These are phyloP conservation scores for Leptographium procerum DNA, from an alignment of 2,329 filamentous ascomycete species.

Conservation along the genomic window DNA sequence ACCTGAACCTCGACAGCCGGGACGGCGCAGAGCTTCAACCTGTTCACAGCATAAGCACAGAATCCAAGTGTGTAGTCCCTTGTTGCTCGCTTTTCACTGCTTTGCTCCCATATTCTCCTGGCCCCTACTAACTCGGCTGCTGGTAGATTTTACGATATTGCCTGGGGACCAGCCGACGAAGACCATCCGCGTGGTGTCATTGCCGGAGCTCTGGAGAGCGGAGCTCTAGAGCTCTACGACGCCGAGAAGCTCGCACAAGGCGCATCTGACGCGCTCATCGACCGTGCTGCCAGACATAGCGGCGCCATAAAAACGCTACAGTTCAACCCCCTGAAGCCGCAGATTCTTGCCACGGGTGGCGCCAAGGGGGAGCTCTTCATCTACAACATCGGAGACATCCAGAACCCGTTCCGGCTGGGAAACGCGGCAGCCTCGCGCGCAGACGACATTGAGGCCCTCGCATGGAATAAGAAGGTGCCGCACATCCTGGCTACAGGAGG, in stretches of 20 bases:
- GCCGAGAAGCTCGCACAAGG: constrained; percentile 55
- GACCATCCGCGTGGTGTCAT: constrained; percentile 79
- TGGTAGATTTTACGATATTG: constrained; percentile 85
- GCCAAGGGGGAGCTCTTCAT: constrained; percentile 94
- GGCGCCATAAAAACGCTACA: constrained; percentile 90
- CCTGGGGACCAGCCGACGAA: constrained; percentile 76
- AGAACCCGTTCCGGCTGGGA: constrained; percentile 79
- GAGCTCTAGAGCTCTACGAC: constrained; percentile 87
- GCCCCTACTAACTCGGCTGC: constrained; percentile 5
- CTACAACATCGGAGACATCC: constrained; percentile 84
- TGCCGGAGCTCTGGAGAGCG: constrained; percentile 89
- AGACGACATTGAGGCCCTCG: constrained; percentile 90
- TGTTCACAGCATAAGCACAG: constrained; percentile 69
- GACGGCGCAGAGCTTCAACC: constrained; percentile 78
- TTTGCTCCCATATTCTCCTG: too few species aligned
- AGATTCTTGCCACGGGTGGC: constrained; percentile 84
- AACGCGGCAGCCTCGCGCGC: constrained; percentile 69
- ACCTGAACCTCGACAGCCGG: constrained; percentile 71
- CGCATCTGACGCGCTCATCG: constrained; percentile 64
- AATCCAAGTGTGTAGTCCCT: constrained; percentile 62
- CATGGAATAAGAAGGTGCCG: constrained; percentile 97
- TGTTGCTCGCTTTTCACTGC: too few species aligned
- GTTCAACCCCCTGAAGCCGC: constrained; percentile 87
- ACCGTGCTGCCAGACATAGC: constrained; percentile 78
- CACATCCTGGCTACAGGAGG: constrained; percentile 94